Evolutionary conservation across 257 asterid species (phyloP).

Genomic region (Asclepias syriaca): DNA sequence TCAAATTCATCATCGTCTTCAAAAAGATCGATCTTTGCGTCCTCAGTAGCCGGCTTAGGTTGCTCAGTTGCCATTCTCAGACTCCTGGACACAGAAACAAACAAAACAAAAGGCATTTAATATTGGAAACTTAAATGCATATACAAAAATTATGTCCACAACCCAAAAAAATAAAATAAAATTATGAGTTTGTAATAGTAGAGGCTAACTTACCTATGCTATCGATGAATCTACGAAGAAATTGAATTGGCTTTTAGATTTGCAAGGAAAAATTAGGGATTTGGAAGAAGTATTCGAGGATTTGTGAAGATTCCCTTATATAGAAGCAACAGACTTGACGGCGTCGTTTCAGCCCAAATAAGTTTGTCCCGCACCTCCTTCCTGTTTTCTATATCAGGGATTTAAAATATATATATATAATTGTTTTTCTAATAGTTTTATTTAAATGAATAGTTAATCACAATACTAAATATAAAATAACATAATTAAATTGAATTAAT

Average conservation of each 20-base stretch:
- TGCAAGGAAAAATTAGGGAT: background rate
- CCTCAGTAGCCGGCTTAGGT: slow-evolving; percentile 57
- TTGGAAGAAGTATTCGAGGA: background rate
- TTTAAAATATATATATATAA: too few relatives aligned
- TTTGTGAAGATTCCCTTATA: too few relatives aligned
- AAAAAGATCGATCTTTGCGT: slow-evolving; percentile 67
- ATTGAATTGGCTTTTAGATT: background rate
- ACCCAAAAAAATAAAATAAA: too few relatives aligned
- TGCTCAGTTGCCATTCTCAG: slow-evolving; percentile 60
- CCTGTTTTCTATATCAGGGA: too few relatives aligned
- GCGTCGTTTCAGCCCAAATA: background rate
- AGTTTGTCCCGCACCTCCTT: too few relatives aligned
- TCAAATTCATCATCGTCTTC: slow-evolving; percentile 90
- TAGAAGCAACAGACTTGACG: background rate
- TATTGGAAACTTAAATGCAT: background rate
- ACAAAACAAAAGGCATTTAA: background rate
- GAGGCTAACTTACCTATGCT: background rate
- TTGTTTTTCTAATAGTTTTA: too few relatives aligned
- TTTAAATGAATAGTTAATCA: too few relatives aligned
- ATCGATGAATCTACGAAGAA: background rate
- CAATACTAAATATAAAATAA: too few relatives aligned
- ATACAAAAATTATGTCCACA: background rate
- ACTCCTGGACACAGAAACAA: background rate
- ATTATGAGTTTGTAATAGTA: background rate
- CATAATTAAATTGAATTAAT: too few relatives aligned